Evolutionary conservation across 371 early-diverging fungal species (phyloP).

Genomic region (Mortierella sp.): DNA sequence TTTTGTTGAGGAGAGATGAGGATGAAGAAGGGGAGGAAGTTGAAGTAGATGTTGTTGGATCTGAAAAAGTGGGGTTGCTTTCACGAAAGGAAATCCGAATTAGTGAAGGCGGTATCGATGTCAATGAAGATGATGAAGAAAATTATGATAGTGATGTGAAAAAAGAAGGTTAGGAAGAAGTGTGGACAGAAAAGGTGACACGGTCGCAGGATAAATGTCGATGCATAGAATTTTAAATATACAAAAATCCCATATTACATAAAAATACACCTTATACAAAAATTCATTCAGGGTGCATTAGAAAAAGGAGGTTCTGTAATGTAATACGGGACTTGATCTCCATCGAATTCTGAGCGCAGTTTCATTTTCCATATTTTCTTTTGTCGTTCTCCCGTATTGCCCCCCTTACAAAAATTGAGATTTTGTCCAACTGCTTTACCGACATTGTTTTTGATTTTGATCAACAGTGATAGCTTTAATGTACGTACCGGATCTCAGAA

Average conservation of each 20-base stretch:
- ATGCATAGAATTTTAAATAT: neutral
- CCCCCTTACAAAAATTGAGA: no score
- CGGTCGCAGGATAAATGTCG: neutral
- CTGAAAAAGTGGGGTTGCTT: constrained; percentile 1
- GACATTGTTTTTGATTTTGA: no score
- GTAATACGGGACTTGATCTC: neutral
- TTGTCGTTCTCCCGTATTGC: neutral
- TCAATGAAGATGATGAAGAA: neutral
- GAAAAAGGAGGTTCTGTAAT: neutral
- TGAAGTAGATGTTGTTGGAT: constrained; percentile 32
- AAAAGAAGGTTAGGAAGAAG: neutral
- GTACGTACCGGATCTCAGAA: no score
- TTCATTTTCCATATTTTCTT: neutral
- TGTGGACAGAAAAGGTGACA: neutral
- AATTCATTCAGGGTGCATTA: neutral
- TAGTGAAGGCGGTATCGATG: neutral
- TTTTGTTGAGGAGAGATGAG: constrained; percentile 24
- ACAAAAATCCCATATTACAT: no score
- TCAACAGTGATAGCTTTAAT: no score
- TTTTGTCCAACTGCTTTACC: no score
- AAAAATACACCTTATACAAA: neutral
- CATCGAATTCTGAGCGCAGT: neutral
- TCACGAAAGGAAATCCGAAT: neutral
- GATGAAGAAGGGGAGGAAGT: constrained; percentile 26
- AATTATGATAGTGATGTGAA: neutral